A percentile compares a stretch with the other conserved stretches of the same genome.
Evolutionary conservation across 768 basidiomycete genomes (phyloP).

Genomic region (Lyophyllum atratum): DNA sequence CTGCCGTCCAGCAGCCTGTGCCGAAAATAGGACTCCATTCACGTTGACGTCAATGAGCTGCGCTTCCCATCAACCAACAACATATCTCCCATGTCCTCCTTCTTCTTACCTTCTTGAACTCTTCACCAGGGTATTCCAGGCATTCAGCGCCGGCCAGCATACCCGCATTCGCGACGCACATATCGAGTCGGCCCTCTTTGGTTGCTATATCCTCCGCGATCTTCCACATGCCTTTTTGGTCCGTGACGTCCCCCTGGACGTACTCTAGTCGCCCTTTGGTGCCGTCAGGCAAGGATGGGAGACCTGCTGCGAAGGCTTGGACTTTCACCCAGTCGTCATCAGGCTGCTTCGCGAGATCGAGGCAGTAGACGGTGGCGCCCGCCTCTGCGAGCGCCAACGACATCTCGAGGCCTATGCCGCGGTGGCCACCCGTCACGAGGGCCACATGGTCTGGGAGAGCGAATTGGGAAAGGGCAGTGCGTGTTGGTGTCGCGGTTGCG

Average conservation of each 20-base stretch:
- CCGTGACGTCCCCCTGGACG: conserved; percentile 54
- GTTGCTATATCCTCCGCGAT: conserved; percentile 52
- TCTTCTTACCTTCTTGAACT: conserved; percentile 52
- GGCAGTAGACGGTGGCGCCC: conserved; percentile 49
- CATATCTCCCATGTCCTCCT: not conserved
- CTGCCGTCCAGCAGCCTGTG: conserved; percentile 59
- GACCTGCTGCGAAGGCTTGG: conserved; percentile 40
- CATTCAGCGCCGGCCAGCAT: conserved; percentile 53
- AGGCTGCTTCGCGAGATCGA: conserved; percentile 56
- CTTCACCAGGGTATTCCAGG: conserved; percentile 55
- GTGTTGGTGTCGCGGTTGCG: conserved; percentile 12
- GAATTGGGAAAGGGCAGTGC: conserved; percentile 33
- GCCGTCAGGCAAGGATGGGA: conserved; percentile 25
- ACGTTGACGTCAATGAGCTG: conserved; percentile 66
- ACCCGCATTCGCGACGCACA: conserved; percentile 69
- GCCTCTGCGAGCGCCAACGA: conserved; percentile 28
- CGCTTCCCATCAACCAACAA: not conserved
- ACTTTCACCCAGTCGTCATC: conserved; percentile 51
- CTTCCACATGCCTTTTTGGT: conserved; percentile 51
- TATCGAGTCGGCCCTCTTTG: conserved; percentile 62
- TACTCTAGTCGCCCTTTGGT: conserved; percentile 45
- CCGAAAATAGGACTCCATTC: conserved; percentile 58
- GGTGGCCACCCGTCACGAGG: conserved; percentile 54
- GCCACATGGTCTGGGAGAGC: conserved; percentile 46
- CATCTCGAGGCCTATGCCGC: conserved; percentile 59